Evolutionary conservation across 345 rosid genomes (phyloP).

Genomic region (Eucalyptus tenuipes): DNA sequence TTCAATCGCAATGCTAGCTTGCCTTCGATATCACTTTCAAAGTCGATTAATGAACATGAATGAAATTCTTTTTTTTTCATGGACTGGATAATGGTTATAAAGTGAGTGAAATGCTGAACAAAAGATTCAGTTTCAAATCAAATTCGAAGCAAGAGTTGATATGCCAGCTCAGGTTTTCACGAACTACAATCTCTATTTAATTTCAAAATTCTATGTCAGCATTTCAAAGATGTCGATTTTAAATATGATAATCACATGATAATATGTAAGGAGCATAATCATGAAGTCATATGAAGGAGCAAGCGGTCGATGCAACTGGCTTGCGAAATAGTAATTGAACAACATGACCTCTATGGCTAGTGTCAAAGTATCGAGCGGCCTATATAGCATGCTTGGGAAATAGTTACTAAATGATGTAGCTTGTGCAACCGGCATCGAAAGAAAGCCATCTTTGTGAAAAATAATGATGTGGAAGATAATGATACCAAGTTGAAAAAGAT

Average conservation of each 20-base stretch:
- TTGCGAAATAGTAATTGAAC: background rate
- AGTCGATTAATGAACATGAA: background rate
- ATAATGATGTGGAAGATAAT: background rate
- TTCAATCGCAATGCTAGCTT: background rate
- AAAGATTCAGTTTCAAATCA: background rate
- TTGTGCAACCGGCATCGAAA: fast-evolving
- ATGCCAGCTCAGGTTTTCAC: background rate
- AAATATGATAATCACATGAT: background rate
- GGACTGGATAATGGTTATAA: background rate
- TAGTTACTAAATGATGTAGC: background rate
- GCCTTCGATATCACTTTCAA: background rate
- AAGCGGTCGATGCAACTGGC: fast-evolving
- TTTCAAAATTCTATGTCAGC: background rate
- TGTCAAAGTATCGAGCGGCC: fast-evolving
- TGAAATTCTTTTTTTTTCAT: background rate
- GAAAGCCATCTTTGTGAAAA: background rate
- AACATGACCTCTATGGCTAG: fast-evolving
- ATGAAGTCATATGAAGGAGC: background rate
- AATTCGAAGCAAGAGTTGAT: background rate
- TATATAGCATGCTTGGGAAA: background rate
- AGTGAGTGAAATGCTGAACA: background rate
- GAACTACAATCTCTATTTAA: background rate
- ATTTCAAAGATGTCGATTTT: background rate
- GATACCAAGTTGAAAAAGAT: too few species aligned
- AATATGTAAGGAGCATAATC: background rate